Conservation (phyloP, 805 yeast species). For the Clavispora santaluciae region DNA sequence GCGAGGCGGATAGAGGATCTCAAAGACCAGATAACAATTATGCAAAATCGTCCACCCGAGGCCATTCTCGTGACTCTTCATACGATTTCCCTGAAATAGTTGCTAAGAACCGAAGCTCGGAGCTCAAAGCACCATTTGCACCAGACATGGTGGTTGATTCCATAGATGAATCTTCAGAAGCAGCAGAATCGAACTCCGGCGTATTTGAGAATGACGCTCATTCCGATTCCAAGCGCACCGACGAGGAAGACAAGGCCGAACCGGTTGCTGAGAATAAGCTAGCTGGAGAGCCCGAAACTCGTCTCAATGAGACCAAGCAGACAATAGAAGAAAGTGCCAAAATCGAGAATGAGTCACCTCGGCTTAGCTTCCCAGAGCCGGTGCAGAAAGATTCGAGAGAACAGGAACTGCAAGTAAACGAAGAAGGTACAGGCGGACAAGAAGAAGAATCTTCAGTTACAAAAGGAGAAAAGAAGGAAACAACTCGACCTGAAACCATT, state of each 20-base stretch:
- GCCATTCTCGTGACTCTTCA: neutral
- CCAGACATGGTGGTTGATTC: neutral
- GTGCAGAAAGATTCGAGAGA: neutral
- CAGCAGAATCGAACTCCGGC: neutral
- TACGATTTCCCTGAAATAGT: neutral
- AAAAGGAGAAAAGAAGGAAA: slow-evolving; percentile 1
- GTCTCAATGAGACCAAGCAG: no score
- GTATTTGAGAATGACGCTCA: neutral
- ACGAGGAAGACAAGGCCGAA: neutral
- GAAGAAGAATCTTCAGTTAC: no score
- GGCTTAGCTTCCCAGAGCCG: no score
- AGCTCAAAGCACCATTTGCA: neutral
- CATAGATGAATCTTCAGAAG: neutral
- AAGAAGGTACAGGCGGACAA: neutral
- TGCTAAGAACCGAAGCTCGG: neutral
- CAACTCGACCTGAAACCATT: slow-evolving; percentile 7
- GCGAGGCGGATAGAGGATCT: neutral
- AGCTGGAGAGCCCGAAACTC: neutral
- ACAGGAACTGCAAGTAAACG: no score
- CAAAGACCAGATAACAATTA: neutral
- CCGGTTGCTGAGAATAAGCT: neutral
- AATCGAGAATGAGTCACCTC: no score
- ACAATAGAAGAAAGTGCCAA: no score
- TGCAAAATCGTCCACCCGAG: neutral
- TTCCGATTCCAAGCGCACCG: neutral